Conservation (phyloP, 208 protist genomes). For the Crithidia fasciculata region DNA sequence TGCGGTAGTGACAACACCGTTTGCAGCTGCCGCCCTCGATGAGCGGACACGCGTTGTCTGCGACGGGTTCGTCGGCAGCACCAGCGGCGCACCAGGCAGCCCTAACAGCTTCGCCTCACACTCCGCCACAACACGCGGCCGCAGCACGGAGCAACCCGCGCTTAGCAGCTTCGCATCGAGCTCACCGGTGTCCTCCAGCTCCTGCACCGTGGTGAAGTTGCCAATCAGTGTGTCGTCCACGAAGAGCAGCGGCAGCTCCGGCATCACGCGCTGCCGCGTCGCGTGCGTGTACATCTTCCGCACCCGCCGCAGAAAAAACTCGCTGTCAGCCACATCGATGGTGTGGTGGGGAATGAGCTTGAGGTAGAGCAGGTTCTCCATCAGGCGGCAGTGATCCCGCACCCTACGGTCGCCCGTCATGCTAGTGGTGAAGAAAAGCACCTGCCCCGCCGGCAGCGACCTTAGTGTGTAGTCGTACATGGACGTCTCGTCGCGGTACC, state of each 20-base stretch:
- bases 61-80: constrained; percentile 1
- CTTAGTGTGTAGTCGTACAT: constrained; percentile 42
- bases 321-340: constrained; percentile 74
- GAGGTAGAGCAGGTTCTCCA: constrained; percentile 69
- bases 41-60: not conserved
- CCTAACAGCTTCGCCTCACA: constrained; percentile 4
- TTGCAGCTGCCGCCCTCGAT: not conserved
- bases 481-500: constrained; percentile 48
- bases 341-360: constrained; percentile 70
- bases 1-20: not conserved
- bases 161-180: constrained; percentile 49
- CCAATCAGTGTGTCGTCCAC: constrained; percentile 65
- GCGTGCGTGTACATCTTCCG: constrained; percentile 41
- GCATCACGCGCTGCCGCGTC: constrained; percentile 31
- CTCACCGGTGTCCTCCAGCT: constrained; percentile 68
- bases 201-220: constrained; percentile 62
- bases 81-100: constrained; percentile 1
- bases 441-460: constrained; percentile 32
- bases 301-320: constrained; percentile 48
- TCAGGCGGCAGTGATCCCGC: constrained; percentile 51
- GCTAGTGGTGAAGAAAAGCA: constrained; percentile 72
- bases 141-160: constrained; percentile 40
- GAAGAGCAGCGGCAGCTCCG: constrained; percentile 60
- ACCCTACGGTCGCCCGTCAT: constrained; percentile 68
- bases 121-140: constrained; percentile 21